Base-by-base conservation (phyloP, 176 grass and related monocot species). In the Avena atlantica region DNA sequence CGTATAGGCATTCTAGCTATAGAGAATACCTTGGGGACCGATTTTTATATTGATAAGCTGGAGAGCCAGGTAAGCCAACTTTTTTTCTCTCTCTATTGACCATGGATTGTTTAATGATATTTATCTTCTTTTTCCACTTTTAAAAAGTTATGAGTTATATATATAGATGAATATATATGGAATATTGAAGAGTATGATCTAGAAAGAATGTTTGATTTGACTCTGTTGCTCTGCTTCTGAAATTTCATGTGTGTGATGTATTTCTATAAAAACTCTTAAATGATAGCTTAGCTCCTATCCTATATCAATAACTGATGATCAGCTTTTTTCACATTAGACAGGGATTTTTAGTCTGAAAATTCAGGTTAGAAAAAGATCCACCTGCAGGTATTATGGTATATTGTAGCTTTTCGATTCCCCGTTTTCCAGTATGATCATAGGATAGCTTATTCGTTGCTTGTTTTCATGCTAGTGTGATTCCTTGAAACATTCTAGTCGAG, bases 1-100 rank as follows among this genome's bases (percentile, higher is more conserved):
- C 42, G 91, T 75, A 76, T 98, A 48, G 93, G 95, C 83, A 36
- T 98, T 84, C 81, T 95, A 42, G 67, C 81, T 70, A 34, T 34
- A 34, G 31, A 34, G 31, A 34, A 34, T 34, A 34, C 31, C 31
- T 34, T 34, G 31, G 31, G 31, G 31, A 34, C 31, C 31, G 31
- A 34, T 3, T 34, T 34, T 34, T 34, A 34, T 34, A 34, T 34
- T 34, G 31, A 85, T 10, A 95, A 85, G 85, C 62, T 98, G 64
- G 81, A 92, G 62, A 91, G 68, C 70, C 79, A 92, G 91, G 95
- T 95, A 69, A 83, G 76, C 64, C 10, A 66, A 67, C 34, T 82
- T 10, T 34, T 64, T 79, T 48, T 42, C 44, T 77, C n/a, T 23
- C 8, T 45, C 16, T 5, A 78, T 44, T 5, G 16, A 23, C 55